These are phyloP conservation scores for Euptelea pleiosperma DNA, from an alignment of 164 flowering plant species.

Conservation along the genomic window DNA sequence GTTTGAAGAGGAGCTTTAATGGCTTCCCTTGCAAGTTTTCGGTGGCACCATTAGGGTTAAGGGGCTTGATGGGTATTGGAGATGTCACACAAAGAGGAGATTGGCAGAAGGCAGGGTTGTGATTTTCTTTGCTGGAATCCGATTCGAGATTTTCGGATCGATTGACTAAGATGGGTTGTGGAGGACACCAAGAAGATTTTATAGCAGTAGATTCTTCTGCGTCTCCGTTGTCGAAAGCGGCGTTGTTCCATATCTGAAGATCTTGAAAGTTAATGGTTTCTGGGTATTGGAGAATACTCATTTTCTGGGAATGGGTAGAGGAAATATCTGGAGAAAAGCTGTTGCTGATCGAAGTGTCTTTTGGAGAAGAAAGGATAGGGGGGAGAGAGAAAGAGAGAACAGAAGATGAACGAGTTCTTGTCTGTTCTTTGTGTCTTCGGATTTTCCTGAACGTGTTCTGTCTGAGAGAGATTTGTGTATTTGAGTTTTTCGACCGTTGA, in stretches of 20 bases:
- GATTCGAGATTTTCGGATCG: slow-evolving; percentile 32
- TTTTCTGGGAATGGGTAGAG: slow-evolving; percentile 4
- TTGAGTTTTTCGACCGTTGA: slow-evolving; percentile 61
- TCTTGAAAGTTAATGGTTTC: slow-evolving; percentile 39
- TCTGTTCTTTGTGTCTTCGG: not conserved
- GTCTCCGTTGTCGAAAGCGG: slow-evolving; percentile 45
- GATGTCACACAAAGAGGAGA: slow-evolving; percentile 32
- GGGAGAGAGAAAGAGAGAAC: too few relatives aligned
- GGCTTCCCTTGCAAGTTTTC: slow-evolving; percentile 30
- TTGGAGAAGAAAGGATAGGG: not conserved
- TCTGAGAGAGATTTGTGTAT: slow-evolving; percentile 9
- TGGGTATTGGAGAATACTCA: slow-evolving; percentile 48
- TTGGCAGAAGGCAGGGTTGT: slow-evolving; percentile 25
- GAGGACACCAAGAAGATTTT: slow-evolving; percentile 29
- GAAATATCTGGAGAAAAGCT: not conserved
- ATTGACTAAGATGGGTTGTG: slow-evolving; percentile 24
- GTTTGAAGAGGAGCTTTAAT: slow-evolving; percentile 22
- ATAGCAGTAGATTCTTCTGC: slow-evolving; percentile 24
- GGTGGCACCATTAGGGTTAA: slow-evolving; percentile 12
- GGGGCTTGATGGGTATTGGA: slow-evolving; percentile 31
- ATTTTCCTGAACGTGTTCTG: slow-evolving; percentile 1
- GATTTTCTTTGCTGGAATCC: slow-evolving; percentile 59
- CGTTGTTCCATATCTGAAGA: slow-evolving; percentile 75
- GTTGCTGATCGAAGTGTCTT: not conserved
- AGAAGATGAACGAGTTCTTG: not conserved